Conservation (phyloP, 164 flowering plant species). For the Kalanchoe fedtschenkoi region DNA sequence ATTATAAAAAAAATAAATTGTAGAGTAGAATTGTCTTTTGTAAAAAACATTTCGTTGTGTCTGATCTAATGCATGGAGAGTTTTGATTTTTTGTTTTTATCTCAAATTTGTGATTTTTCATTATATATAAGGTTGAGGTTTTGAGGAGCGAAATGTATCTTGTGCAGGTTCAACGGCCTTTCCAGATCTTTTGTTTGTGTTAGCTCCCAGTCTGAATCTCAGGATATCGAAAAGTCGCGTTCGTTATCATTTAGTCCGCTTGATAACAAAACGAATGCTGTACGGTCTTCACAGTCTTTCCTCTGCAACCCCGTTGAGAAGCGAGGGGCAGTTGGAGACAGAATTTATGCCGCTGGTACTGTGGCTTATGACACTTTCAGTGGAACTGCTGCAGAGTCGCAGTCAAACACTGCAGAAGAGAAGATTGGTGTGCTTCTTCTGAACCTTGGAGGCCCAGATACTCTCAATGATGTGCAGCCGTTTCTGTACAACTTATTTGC, state of each 20-base stretch:
- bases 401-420: slow-evolving; percentile 40
- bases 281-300: neutral
- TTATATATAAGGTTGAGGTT: neutral
- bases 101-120: neutral
- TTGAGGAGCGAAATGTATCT: neutral
- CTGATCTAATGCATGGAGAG: too few species aligned
- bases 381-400: slow-evolving; percentile 23
- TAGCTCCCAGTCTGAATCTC: slow-evolving; percentile 4
- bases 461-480: slow-evolving; percentile 85
- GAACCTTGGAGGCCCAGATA: slow-evolving; percentile 92
- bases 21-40: too few species aligned
- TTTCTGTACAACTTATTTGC: slow-evolving; percentile 91
- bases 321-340: slow-evolving; percentile 17
- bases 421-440: slow-evolving; percentile 84
- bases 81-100: neutral
- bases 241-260: slow-evolving; percentile 2
- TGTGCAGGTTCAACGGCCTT: slow-evolving; percentile 15
- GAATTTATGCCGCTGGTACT: slow-evolving; percentile 23
- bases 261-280: neutral
- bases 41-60: too few species aligned
- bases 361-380: slow-evolving; percentile 11
- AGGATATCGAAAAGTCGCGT: slow-evolving; percentile 2
- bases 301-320: slow-evolving; percentile 6
- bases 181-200: slow-evolving; percentile 6
- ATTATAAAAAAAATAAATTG: too few species aligned